Evolutionary conservation across 2,329 filamentous ascomycete genomes (phyloP), one percentile per base, ranked within the genome.

Genomic region (Pyrenophora seminiperda): DNA sequence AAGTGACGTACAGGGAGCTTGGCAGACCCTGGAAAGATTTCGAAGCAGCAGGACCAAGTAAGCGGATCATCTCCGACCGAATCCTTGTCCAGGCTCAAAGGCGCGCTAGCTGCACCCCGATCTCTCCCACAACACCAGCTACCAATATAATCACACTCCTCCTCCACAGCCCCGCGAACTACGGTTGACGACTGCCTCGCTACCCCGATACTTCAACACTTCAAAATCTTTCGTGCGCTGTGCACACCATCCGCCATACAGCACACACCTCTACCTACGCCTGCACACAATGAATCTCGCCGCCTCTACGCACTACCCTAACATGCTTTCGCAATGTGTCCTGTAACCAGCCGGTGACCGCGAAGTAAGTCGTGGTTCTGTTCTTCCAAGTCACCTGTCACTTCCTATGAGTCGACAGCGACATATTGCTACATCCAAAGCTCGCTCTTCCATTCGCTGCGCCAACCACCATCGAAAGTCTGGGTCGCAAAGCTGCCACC

Each of bases 271-370:
- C 13, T 18, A 30, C n/a, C 14, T 38, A 44, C 38, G 10, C 31
- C 27, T 30, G 15, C 44, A 20, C 46, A 50, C 54, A 53, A 66
- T 66, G 63, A 58, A 60, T 49, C 57, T 63, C 50, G 59, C 61
- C 50, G 58, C 61, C 62, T 61, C 56, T 57, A 61, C 56, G 58
- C 59, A 59, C 53, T 48, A 48, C 42, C 55, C 58, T 62, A 65
- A 65, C 56, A 64, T 60, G 60, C 58, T 51, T 42, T 52, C 53
- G 61, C 56, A 39, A 66, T 66, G 63, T 61, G 50, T 62, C 46
- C 62, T 66, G 55, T 65, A 58, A 62, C 48, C 49, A 50, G 44
- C 36, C 59, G 50, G 52, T 66, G 58, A 65, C 53, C 48, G 57
- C 63, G 54, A 59, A 60, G 63, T 66, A 56, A 56, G 62, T 61